phyloP scores from a whole-genome alignment of 805 yeast genomes.

The Starmerella cellae region DNA sequence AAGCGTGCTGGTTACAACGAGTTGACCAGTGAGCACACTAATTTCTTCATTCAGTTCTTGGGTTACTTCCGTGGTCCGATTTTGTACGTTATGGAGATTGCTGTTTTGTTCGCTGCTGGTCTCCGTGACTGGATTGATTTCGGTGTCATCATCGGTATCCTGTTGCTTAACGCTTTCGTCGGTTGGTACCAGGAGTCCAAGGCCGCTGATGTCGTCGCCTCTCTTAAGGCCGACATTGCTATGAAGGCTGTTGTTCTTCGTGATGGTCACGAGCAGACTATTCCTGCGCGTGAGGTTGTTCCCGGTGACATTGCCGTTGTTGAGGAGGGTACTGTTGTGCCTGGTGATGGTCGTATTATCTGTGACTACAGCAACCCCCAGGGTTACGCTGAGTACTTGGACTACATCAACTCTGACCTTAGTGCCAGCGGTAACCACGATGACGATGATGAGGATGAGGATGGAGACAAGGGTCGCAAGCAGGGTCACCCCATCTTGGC shows the following conservation, averaged over 20 bases:
- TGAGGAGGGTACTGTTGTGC: constrained; percentile 87
- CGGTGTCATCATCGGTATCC: constrained; percentile 88
- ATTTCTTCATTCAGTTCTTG: constrained; percentile 62
- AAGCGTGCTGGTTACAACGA: constrained; percentile 82
- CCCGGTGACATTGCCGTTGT: constrained; percentile 89
- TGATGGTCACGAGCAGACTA: constrained; percentile 65
- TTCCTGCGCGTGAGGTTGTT: constrained; percentile 74
- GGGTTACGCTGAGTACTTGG: constrained; percentile 30
- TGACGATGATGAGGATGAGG: constrained; percentile 24
- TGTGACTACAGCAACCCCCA: constrained; percentile 29
- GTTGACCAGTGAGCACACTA: constrained; percentile 77
- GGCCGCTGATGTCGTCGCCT: constrained; percentile 95
- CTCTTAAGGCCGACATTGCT: constrained; percentile 86
- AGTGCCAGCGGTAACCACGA: constrained; percentile 22
- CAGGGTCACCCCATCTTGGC: constrained; percentile 72
- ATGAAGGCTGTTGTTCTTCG: constrained; percentile 77
- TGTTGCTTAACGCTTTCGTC: constrained; percentile 77
- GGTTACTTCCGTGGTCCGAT: constrained; percentile 87
- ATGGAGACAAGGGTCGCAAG: constrained; percentile 46
- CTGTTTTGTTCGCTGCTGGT: constrained; percentile 90
- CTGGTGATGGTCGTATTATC: constrained; percentile 77
- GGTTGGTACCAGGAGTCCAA: constrained; percentile 97
- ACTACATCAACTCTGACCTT: constrained; percentile 29
- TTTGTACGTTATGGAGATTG: constrained; percentile 93
- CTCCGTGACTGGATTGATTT: constrained; percentile 96